Conservation (phyloP, 2,329 filamentous ascomycete genomes). For the Aspergillus clavatus region DNA sequence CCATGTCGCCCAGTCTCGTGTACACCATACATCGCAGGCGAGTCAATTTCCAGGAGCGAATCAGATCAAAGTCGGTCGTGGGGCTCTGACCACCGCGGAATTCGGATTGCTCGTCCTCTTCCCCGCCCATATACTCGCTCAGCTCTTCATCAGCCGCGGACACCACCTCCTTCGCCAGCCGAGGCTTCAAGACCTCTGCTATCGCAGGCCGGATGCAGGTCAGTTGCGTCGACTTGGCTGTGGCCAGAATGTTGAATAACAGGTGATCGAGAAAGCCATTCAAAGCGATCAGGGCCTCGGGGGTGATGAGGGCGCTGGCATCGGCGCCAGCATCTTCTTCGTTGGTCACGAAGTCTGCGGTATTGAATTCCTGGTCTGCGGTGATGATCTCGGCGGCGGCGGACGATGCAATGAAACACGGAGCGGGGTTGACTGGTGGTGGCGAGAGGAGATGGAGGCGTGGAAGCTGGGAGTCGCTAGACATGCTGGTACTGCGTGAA, state of each 20-base stretch:
- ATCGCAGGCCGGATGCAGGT: conserved; percentile 74
- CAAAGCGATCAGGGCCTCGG: conserved; percentile 68
- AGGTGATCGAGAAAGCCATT: conserved; percentile 94
- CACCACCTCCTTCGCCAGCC: conserved; percentile 79
- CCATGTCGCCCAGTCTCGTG: conserved; percentile 90
- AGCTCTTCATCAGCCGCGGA: conserved; percentile 80
- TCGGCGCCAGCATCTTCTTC: conserved; percentile 61
- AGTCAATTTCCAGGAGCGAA: conserved; percentile 89
- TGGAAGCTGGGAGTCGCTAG: conserved; percentile 33
- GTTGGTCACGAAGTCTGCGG: conserved; percentile 64
- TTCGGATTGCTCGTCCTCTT: conserved; percentile 67
- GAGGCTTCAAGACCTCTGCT: conserved; percentile 79
- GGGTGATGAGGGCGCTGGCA: conserved; percentile 68
- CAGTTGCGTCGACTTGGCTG: conserved; percentile 73
- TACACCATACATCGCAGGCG: conserved; percentile 97
- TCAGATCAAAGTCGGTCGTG: conserved; percentile 73
- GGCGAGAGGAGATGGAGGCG: conserved; percentile 54
- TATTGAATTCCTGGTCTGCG: conserved; percentile 74
- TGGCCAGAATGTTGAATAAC: conserved; percentile 81
- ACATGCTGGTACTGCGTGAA: conserved; percentile 39
- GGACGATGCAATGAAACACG: conserved; percentile 81
- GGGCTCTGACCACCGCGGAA: conserved; percentile 50
- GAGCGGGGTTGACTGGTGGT: conserved; percentile 67
- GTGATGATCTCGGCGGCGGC: conserved; percentile 90
- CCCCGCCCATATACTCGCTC: conserved; percentile 76